Conservation (phyloP, 345 rosid genomes). For the Cardamine resedifolia region DNA sequence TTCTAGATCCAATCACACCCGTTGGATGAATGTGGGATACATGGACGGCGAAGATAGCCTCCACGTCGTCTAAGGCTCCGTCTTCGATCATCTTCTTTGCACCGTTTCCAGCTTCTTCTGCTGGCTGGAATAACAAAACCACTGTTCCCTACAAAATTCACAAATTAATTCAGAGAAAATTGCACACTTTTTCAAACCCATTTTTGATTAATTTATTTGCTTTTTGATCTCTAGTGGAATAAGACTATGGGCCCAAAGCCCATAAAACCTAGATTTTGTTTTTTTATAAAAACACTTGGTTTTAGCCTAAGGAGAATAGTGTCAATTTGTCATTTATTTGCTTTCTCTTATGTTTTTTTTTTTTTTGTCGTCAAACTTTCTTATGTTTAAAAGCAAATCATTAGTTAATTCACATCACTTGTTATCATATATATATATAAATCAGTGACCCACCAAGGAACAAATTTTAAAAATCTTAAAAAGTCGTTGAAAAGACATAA, state of each 20-base stretch:
- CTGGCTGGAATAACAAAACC: constrained; percentile 81
- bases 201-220: background rate
- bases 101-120: constrained; percentile 97
- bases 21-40: constrained; percentile 84
- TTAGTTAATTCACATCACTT: background rate
- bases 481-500: background rate
- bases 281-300: too few species aligned
- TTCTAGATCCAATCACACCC: constrained; percentile 73
- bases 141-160: constrained; percentile 64
- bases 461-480: background rate
- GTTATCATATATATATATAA: background rate
- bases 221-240: background rate
- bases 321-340: background rate
- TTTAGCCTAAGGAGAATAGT: too few species aligned
- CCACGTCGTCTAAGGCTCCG: constrained; percentile 66
- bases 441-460: constrained; percentile 11
- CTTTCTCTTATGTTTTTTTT: background rate
- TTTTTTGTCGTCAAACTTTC: too few species aligned
- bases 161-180: background rate
- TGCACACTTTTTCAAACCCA: background rate
- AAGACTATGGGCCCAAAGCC: background rate
- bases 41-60: constrained; percentile 80
- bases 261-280: too few species aligned
- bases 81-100: constrained; percentile 84
- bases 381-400: constrained; percentile 9